These are phyloP conservation scores for Aspergillus pseudotamarii DNA, from an alignment of 2,329 filamentous ascomycete genomes.

Conservation along the genomic window DNA sequence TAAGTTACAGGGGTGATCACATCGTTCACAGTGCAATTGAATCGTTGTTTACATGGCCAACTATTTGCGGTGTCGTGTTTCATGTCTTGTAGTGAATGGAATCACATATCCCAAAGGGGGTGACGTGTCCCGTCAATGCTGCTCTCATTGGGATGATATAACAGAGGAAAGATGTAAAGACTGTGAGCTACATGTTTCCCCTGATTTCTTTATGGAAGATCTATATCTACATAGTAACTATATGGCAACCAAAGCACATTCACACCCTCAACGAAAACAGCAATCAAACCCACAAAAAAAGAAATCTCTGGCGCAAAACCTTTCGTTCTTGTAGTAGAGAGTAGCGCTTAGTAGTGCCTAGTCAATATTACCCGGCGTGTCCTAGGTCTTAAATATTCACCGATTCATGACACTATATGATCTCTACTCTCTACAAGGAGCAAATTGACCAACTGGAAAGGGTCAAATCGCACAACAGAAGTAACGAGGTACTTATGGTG, in stretches of 20 bases:
- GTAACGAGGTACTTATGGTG: not conserved
- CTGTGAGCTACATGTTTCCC: not conserved
- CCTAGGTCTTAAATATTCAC: no score
- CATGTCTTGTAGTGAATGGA: not conserved
- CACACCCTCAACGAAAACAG: no score
- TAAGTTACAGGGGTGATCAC: not conserved
- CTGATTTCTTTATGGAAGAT: not conserved
- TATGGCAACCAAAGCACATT: not conserved
- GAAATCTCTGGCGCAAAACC: not conserved
- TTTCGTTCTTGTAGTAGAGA: not conserved
- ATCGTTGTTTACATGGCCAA: not conserved
- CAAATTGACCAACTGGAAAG: not conserved
- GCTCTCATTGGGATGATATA: not conserved
- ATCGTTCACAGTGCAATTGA: not conserved
- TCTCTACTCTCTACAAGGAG: no score
- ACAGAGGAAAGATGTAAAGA: not conserved
- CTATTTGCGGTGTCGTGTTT: not conserved
- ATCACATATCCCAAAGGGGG: not conserved
- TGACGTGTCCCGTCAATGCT: not conserved
- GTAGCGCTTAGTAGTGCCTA: not conserved
- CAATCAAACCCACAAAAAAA: not conserved
- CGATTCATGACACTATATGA: no score
- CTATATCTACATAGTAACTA: no score
- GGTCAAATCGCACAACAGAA: not conserved
- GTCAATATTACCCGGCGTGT: not conserved